These are phyloP conservation scores for Funneliformis caledonium DNA, from an alignment of 371 early-diverging fungal species.

Conservation along the genomic window DNA sequence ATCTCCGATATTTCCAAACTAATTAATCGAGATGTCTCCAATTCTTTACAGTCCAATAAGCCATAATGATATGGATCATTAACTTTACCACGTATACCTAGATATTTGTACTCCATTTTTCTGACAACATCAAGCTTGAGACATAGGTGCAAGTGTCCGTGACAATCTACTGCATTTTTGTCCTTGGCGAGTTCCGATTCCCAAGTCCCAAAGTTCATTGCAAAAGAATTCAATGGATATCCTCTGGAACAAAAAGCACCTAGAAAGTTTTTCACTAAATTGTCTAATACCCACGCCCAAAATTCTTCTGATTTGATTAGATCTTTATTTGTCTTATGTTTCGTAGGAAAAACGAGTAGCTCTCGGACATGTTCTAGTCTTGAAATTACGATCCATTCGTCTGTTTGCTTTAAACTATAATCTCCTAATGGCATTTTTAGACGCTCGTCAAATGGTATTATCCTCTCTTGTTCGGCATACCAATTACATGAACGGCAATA, in stretches of 20 bases:
- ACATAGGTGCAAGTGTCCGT: not conserved
- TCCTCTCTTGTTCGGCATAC: not conserved
- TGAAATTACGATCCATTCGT: slow-evolving; percentile 11
- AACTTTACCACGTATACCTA: not conserved
- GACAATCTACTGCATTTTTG: slow-evolving; percentile 17
- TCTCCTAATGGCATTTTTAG: not conserved
- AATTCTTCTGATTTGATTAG: not conserved
- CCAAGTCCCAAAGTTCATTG: slow-evolving; percentile 31
- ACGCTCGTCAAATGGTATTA: slow-evolving; percentile 16
- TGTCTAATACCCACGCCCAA: slow-evolving; percentile 1
- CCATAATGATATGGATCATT: slow-evolving; percentile 11
- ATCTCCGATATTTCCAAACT: not conserved
- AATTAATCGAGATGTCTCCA: not conserved
- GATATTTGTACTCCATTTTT: not conserved
- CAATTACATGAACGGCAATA: slow-evolving; percentile 1
- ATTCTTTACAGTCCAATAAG: slow-evolving; percentile 4
- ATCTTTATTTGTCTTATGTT: slow-evolving; percentile 11
- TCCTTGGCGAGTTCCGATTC: slow-evolving; percentile 27
- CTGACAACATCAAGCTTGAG: slow-evolving; percentile 11
- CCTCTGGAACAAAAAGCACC: not conserved
- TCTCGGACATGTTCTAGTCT: slow-evolving; percentile 3
- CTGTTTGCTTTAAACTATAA: not conserved
- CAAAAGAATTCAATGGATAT: slow-evolving; percentile 22
- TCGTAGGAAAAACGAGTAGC: slow-evolving; percentile 10
- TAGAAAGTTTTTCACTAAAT: not conserved